Evolutionary conservation across 2,329 filamentous ascomycete genomes (phyloP).

Genomic region (Sporothrix dimorphospora): DNA sequence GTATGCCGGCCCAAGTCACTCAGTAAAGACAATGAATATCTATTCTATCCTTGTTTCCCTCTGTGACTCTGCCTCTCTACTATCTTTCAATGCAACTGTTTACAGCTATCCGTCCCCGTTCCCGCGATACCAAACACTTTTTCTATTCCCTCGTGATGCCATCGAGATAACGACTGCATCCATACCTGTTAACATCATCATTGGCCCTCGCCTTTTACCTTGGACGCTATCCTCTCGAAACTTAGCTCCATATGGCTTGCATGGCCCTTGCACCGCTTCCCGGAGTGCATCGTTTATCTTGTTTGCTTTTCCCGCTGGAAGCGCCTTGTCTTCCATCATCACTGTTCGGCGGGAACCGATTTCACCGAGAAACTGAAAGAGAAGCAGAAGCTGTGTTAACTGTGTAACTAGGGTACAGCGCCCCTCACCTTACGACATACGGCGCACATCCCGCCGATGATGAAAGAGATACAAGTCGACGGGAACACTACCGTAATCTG

Average conservation of each 20-base stretch:
- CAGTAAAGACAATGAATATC: no score
- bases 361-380: not conserved
- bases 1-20: not conserved
- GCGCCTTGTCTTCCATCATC: not conserved
- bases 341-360: not conserved
- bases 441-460: not conserved
- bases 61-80: not conserved
- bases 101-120: not conserved
- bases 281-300: not conserved
- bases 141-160: no score
- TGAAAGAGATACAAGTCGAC: not conserved
- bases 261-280: not conserved
- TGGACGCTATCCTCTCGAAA: not conserved
- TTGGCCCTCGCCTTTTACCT: not conserved
- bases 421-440: not conserved
- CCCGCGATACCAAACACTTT: not conserved
- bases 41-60: no score
- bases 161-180: not conserved
- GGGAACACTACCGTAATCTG: constrained; percentile 9
- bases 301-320: not conserved
- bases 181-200: no score
- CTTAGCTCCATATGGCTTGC: constrained; percentile 2
- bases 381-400: not conserved
- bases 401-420: not conserved
- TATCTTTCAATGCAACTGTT: not conserved